These are phyloP conservation scores for Trametes versicolor DNA, from an alignment of 1,284 basidiomycete species.

Conservation along the genomic window DNA sequence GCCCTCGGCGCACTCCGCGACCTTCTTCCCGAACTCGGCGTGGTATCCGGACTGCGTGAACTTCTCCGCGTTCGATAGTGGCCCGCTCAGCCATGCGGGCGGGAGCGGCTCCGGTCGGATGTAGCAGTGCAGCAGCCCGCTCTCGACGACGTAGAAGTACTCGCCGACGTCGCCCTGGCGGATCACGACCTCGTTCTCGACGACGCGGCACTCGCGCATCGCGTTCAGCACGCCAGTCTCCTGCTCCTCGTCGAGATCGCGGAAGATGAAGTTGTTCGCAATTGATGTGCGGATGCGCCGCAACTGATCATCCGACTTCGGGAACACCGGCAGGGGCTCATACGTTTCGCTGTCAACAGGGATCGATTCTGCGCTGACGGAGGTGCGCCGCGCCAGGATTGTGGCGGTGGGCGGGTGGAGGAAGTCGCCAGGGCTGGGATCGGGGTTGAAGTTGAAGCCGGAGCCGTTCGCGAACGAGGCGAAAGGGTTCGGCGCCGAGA, in stretches of 20 bases:
- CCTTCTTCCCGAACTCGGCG: constrained; percentile 81
- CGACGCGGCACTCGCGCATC: constrained; percentile 90
- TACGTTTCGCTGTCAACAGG: constrained; percentile 77
- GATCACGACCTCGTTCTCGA: constrained; percentile 87
- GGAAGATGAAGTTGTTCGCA: constrained; percentile 92
- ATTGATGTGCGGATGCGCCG: constrained; percentile 90
- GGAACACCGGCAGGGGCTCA: constrained; percentile 77
- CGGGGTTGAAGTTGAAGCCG: constrained; percentile 44
- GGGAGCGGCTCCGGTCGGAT: constrained; percentile 76
- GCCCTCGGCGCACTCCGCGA: constrained; percentile 87
- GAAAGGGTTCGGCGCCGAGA: constrained; percentile 58
- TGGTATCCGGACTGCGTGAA: constrained; percentile 74
- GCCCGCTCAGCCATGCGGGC: constrained; percentile 58
- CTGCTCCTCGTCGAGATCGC: constrained; percentile 97
- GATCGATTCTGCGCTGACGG: constrained; percentile 98
- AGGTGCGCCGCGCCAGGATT: constrained; percentile 90
- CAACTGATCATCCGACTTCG: constrained; percentile 89
- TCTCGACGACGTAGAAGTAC: constrained; percentile 98
- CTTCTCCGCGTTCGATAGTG: constrained; percentile 55
- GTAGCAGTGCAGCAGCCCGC: constrained; percentile 89
- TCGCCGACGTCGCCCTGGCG: constrained; percentile 97
- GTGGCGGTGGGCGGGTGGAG: constrained; percentile 75
- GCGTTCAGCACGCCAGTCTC: constrained; percentile 92
- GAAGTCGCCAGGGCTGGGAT: constrained; percentile 61
- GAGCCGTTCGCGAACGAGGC: constrained; percentile 50